A percentile compares a stretch with the other conserved stretches of the same genome.
phyloP scores from a whole-genome alignment of 2,329 filamentous ascomycete genomes.

The Alternaria incomplexa region DNA sequence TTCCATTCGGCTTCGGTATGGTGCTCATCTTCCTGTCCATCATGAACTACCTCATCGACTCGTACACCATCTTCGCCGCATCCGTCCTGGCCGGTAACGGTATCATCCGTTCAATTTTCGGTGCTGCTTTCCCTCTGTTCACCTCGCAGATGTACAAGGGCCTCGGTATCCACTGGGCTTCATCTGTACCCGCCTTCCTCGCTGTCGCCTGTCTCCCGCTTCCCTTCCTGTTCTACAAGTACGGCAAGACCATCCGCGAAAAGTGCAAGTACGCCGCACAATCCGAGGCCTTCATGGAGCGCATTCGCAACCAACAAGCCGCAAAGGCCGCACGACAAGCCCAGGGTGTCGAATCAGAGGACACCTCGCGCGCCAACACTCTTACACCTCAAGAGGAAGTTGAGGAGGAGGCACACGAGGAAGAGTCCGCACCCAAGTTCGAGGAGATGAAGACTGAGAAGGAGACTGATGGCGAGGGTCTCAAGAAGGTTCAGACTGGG shows the following conservation, averaged over 20 bases:
- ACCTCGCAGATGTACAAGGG: conserved; percentile 65
- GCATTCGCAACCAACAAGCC: conserved; percentile 48
- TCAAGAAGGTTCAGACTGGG: conserved; percentile 40
- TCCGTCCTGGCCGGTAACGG: conserved; percentile 79
- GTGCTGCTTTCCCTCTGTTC: conserved; percentile 81
- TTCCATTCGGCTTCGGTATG: conserved; percentile 65
- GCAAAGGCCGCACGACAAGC: conserved; percentile 18
- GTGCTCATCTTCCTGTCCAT: conserved; percentile 69
- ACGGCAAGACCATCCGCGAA: conserved; percentile 67
- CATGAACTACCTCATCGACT: conserved; percentile 53
- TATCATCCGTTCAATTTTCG: conserved; percentile 77
- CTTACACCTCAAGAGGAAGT: conserved; percentile 29
- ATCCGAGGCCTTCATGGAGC: conserved; percentile 65
- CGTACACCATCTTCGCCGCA: conserved; percentile 75
- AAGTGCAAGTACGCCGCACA: conserved; percentile 74
- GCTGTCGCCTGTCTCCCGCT: conserved; percentile 74
- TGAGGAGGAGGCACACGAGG: conserved; percentile 38
- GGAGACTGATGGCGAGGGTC: conserved; percentile 30
- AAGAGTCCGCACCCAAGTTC: conserved; percentile 39
- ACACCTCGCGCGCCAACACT: conserved; percentile 35
- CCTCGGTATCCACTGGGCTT: conserved; percentile 74
- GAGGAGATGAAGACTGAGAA: conserved; percentile 49
- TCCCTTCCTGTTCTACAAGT: conserved; percentile 78
- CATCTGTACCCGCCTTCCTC: conserved; percentile 74
- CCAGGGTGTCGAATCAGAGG: conserved; percentile 16